phyloP scores from a whole-genome alignment of 108 stramenopile genomes.

The Pseudonitzschia delicatissima region DNA sequence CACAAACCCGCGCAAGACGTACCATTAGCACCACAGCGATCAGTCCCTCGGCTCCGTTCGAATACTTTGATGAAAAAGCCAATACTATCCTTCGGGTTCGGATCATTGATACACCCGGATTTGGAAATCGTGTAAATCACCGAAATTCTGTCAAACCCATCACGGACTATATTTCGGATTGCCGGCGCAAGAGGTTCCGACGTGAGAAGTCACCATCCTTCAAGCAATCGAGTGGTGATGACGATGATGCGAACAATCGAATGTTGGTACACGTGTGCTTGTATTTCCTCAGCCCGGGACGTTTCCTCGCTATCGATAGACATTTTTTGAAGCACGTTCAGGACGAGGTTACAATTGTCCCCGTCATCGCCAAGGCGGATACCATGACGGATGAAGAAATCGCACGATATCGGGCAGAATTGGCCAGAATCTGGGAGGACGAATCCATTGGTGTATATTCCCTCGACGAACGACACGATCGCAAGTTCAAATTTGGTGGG shows the following conservation, averaged over 20 bases:
- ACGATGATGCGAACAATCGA: not conserved
- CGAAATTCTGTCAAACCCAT: conserved; percentile 25
- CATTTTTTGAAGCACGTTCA: conserved; percentile 34
- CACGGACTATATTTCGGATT: conserved; percentile 17
- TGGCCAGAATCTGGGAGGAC: conserved; percentile 6
- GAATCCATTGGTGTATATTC: conserved; percentile 16
- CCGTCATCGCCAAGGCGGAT: conserved; percentile 43
- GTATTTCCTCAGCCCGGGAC: conserved; percentile 36
- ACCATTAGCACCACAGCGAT: conserved; percentile 2
- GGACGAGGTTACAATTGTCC: conserved; percentile 24
- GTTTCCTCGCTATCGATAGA: conserved; percentile 28
- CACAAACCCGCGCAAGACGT: too few species aligned
- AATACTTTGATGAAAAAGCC: conserved; percentile 14
- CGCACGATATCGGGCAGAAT: conserved; percentile 11
- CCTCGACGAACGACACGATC: conserved; percentile 6
- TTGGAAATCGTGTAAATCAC: conserved; percentile 30
- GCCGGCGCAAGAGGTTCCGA: conserved; percentile 5
- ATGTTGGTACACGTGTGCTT: conserved; percentile 25
- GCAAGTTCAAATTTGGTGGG: too few species aligned
- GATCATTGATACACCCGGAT: conserved; percentile 36
- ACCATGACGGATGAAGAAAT: conserved; percentile 34
- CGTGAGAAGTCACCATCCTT: conserved; percentile 6
- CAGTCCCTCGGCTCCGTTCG: conserved; percentile 2
- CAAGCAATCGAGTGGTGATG: not conserved
- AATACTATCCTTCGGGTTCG: conserved; percentile 28